Evolutionary conservation across 768 basidiomycete genomes (phyloP).

Genomic region (Tulasnella sp.): DNA sequence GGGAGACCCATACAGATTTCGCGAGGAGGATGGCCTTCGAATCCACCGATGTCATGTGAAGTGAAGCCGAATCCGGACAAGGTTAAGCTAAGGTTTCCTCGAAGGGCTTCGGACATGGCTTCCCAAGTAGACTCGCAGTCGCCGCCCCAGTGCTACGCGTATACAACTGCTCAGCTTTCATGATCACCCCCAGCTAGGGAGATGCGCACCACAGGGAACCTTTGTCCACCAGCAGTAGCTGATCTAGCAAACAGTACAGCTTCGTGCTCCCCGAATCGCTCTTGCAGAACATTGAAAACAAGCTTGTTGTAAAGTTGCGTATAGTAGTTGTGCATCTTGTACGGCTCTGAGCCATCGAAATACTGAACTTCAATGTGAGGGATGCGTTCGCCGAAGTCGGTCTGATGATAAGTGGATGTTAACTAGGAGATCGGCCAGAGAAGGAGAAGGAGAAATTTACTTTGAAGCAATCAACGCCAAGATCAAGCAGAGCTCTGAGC

Average conservation of each 20-base stretch:
- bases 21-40: slow-evolving; percentile 42
- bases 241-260: slow-evolving; percentile 68
- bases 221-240: slow-evolving; percentile 63
- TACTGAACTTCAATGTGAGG: slow-evolving; percentile 60
- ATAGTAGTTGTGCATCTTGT: slow-evolving; percentile 57
- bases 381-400: slow-evolving; percentile 74
- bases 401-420: slow-evolving; percentile 33
- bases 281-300: slow-evolving; percentile 59
- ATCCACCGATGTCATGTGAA: slow-evolving; percentile 74
- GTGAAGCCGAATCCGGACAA: slow-evolving; percentile 66
- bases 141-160: slow-evolving; percentile 56
- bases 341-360: slow-evolving; percentile 64
- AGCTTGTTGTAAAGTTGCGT: slow-evolving; percentile 53
- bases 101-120: slow-evolving; percentile 70
- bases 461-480: slow-evolving; percentile 53
- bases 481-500: slow-evolving; percentile 46
- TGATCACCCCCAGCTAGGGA: background rate
- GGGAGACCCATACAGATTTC: slow-evolving; percentile 37
- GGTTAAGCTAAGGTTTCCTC: slow-evolving; percentile 60
- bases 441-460: too few relatives aligned
- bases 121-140: slow-evolving; percentile 74
- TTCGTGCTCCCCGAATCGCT: slow-evolving; percentile 57
- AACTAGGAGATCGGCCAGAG: too few relatives aligned
- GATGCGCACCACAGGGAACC: slow-evolving; percentile 40
- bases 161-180: background rate